Conservation (phyloP, 2,329 filamentous ascomycete genomes). For the Aspergillus pseudoterreus region DNA sequence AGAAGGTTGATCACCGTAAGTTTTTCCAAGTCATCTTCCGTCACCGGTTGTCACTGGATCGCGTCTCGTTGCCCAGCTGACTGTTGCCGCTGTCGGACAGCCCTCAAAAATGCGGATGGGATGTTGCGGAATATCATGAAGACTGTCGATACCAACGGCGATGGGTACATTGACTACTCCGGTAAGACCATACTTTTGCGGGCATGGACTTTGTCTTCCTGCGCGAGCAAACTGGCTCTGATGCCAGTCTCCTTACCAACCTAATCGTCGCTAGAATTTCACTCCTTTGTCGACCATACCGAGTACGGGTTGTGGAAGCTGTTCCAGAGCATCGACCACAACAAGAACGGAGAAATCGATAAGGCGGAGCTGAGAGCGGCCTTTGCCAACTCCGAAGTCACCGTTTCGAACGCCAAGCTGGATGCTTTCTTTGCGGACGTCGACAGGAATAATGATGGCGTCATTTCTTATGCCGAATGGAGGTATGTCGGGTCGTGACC, state of each 20-base stretch:
- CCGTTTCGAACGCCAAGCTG: slow-evolving; percentile 72
- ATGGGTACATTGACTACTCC: slow-evolving; percentile 87
- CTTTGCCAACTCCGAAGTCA: slow-evolving; percentile 73
- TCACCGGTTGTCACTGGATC: slow-evolving; percentile 10
- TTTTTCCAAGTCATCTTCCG: slow-evolving; percentile 12
- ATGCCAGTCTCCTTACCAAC: slow-evolving; percentile 16
- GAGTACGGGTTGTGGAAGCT: slow-evolving; percentile 78
- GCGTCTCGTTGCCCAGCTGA: slow-evolving; percentile 21
- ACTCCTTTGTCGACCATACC: slow-evolving; percentile 78
- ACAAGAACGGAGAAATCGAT: slow-evolving; percentile 81
- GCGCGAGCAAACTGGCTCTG: slow-evolving; percentile 13
- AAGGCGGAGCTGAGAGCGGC: slow-evolving; percentile 77
- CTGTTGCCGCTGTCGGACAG: slow-evolving; percentile 36
- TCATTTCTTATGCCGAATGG: slow-evolving; percentile 92
- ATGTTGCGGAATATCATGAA: slow-evolving; percentile 77
- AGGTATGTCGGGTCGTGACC: slow-evolving; percentile 58
- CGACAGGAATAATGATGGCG: slow-evolving; percentile 81
- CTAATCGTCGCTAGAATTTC: slow-evolving; percentile 66
- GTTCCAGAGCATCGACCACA: slow-evolving; percentile 81
- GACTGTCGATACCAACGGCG: slow-evolving; percentile 79
- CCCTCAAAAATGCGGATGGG: slow-evolving; percentile 85
- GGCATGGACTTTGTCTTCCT: slow-evolving; percentile 8
- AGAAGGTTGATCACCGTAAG: slow-evolving; percentile 88
- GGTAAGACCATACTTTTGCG: slow-evolving; percentile 52
- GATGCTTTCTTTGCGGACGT: slow-evolving; percentile 85